These are phyloP conservation scores for Thalassiosira livingstoniorum DNA, from an alignment of 352 stramenopile species.

Conservation along the genomic window DNA sequence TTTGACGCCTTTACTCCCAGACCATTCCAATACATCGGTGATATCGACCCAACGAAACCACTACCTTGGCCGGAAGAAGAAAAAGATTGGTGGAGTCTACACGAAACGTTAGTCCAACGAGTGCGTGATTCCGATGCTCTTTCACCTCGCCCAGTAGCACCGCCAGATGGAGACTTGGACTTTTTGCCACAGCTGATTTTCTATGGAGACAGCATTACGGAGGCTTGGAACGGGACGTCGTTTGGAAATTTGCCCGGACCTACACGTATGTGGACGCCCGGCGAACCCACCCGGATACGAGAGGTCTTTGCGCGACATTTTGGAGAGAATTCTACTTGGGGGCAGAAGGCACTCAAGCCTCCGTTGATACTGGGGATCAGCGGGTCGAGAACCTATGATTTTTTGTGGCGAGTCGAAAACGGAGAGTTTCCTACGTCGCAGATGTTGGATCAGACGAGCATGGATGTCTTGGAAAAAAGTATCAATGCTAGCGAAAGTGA, in stretches of 20 bases:
- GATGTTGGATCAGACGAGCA: constrained; percentile 6
- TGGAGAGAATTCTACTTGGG: constrained; percentile 26
- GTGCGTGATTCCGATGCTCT: constrained; percentile 32
- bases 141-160: background rate
- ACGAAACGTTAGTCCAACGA: constrained; percentile 19
- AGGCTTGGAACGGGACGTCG: constrained; percentile 65
- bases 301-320: constrained; percentile 62
- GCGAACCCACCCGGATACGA: constrained; percentile 18
- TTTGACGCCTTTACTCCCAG: constrained; percentile 6
- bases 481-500: background rate
- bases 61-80: constrained; percentile 39
- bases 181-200: constrained; percentile 55
- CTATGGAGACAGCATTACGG: constrained; percentile 72
- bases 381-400: constrained; percentile 60
- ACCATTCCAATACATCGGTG: constrained; percentile 47
- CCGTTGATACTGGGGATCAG: constrained; percentile 64
- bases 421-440: constrained; percentile 59
- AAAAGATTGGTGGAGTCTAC: constrained; percentile 41
- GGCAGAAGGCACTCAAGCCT: constrained; percentile 24
- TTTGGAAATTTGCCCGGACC: constrained; percentile 40
- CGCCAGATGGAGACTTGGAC: background rate
- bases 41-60: constrained; percentile 38
- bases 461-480: background rate
- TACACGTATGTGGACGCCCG: constrained; percentile 15
- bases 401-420: constrained; percentile 65